phyloP scores from a whole-genome alignment of 1,284 basidiomycete genomes.

The Cutaneotrichosporon cavernicola region DNA sequence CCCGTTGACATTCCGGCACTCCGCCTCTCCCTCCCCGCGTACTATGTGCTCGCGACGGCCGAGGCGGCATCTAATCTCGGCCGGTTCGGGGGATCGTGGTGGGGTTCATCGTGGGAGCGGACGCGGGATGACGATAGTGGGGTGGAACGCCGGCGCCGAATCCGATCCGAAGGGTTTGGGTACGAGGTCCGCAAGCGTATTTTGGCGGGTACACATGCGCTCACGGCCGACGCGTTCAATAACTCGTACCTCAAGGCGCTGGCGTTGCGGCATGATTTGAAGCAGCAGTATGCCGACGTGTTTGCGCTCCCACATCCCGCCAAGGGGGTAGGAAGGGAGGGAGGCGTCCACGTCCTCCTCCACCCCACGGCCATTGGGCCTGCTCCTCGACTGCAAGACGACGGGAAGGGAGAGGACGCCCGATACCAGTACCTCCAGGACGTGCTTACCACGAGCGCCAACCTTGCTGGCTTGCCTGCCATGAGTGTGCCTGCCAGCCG shows the following conservation, averaged over 20 bases:
- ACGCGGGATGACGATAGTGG: conserved; percentile 55
- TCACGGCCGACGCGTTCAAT: conserved; percentile 90
- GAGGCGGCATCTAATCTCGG: conserved; percentile 93
- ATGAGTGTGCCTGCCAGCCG: conserved; percentile 67
- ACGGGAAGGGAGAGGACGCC: conserved; percentile 37
- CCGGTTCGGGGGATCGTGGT: conserved; percentile 78
- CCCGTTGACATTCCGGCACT: conserved; percentile 78
- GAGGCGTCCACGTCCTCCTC: conserved; percentile 71
- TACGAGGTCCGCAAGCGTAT: conserved; percentile 82
- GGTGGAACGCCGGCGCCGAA: conserved; percentile 60
- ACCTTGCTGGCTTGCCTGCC: conserved; percentile 81
- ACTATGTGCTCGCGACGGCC: conserved; percentile 91
- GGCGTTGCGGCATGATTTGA: conserved; percentile 68
- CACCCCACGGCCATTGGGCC: conserved; percentile 80
- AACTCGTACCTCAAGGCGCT: conserved; percentile 95
- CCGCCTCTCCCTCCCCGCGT: conserved; percentile 78
- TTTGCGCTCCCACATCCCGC: conserved; percentile 59
- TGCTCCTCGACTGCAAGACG: conserved; percentile 58
- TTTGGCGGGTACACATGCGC: conserved; percentile 85
- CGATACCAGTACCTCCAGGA: conserved; percentile 77
- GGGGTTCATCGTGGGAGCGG: conserved; percentile 56
- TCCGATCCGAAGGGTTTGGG: conserved; percentile 74
- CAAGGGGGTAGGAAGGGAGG: conserved; percentile 20
- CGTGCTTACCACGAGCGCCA: conserved; percentile 86
- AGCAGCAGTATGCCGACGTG: conserved; percentile 69